Percentiles rank a stretch among this genome's conserved stretches.
phyloP scores from a whole-genome alignment of 2,329 filamentous ascomycete genomes.

The Diaporthe batatas region DNA sequence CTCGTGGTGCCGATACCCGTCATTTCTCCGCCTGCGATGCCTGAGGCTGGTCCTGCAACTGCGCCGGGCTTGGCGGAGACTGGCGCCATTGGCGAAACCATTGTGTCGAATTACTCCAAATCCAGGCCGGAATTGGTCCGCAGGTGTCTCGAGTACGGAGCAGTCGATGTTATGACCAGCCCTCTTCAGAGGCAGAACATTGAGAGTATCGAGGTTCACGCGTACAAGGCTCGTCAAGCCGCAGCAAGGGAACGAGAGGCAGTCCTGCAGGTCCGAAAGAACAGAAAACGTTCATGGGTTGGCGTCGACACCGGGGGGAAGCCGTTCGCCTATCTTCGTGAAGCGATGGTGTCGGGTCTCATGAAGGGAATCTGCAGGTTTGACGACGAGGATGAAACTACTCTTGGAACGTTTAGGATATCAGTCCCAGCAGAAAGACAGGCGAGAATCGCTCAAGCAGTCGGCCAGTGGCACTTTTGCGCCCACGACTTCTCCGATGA shows the following conservation, averaged over 20 bases:
- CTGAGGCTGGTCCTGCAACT: conserved; percentile 25
- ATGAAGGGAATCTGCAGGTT: conserved; percentile 90
- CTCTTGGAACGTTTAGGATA: conserved; percentile 56
- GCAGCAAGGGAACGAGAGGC: conserved; percentile 79
- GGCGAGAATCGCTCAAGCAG: conserved; percentile 73
- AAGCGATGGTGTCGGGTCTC: conserved; percentile 92
- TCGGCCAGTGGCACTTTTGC: conserved; percentile 88
- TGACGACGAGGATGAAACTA: conserved; percentile 66
- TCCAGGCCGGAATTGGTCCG: conserved; percentile 48
- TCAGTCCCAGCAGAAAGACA: conserved; percentile 76
- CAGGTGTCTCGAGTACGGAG: conserved; percentile 86
- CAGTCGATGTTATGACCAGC: conserved; percentile 85
- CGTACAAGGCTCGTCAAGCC: conserved; percentile 84
- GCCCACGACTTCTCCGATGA: conserved; percentile 92
- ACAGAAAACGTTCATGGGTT: conserved; percentile 91
- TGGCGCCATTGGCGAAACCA: conserved; percentile 29
- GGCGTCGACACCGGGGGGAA: conserved; percentile 82
- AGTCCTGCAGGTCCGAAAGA: conserved; percentile 78
- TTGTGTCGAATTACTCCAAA: conserved; percentile 16
- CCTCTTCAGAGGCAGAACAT: conserved; percentile 82
- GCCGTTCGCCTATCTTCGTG: conserved; percentile 88
- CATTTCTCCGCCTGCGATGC: conserved; percentile 50
- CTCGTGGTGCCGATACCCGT: conserved; percentile 69
- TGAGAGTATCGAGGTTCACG: conserved; percentile 83
- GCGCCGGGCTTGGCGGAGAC: conserved; percentile 14